Conservation (phyloP, 106 monocot genomes). For the Allium fistulosum region DNA sequence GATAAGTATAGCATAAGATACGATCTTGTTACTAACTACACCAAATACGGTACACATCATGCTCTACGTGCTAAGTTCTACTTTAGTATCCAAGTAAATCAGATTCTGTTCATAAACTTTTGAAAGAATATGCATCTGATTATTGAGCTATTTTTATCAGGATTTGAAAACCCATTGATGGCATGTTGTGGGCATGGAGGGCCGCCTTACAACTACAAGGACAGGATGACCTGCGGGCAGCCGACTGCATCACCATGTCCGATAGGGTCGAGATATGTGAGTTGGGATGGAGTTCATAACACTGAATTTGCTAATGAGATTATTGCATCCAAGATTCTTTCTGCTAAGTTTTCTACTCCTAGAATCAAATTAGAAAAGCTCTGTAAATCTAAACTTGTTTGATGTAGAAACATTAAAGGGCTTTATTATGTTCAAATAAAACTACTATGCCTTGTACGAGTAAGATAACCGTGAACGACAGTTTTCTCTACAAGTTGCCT, state of each 20-base stretch:
- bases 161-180: slow-evolving; percentile 32
- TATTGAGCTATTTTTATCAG: slow-evolving; percentile 5
- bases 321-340: slow-evolving; percentile 29
- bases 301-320: slow-evolving; percentile 28
- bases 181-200: slow-evolving; percentile 37
- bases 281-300: slow-evolving; percentile 40
- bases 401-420: not conserved
- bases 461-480: no score
- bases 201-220: slow-evolving; percentile 35
- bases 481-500: no score
- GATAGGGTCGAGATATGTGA: slow-evolving; percentile 16
- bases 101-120: not conserved
- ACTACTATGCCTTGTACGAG: no score
- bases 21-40: slow-evolving; percentile 38
- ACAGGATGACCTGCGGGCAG: slow-evolving; percentile 25
- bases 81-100: not conserved
- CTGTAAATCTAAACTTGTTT: slow-evolving; percentile 4
- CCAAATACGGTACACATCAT: slow-evolving; percentile 31
- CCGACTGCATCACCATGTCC: slow-evolving; percentile 18
- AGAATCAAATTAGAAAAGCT: slow-evolving; percentile 21
- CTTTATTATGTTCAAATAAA: no score
- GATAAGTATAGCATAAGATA: slow-evolving; percentile 45
- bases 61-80: not conserved
- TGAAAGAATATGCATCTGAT: not conserved
- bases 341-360: slow-evolving; percentile 24